A percentile compares a stretch with the other conserved stretches of the same genome.
phyloP scores from a whole-genome alignment of 169 alveolate species.

The Plasmodium cynomolgi region DNA sequence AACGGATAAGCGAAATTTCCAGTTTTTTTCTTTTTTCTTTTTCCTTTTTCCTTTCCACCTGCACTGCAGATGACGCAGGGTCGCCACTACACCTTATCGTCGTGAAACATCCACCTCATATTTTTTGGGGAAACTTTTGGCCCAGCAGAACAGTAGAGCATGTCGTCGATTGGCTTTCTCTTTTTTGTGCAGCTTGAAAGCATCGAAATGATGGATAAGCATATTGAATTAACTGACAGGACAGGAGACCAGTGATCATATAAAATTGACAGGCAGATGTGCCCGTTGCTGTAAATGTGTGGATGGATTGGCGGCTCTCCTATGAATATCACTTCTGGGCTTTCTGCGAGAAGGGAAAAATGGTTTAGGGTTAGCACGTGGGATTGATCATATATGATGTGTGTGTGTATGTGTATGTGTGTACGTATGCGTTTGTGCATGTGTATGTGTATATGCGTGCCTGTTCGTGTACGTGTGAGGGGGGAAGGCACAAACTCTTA shows the following conservation, averaged over 20 bases:
- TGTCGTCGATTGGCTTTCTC: constrained; percentile 77
- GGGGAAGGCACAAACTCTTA: neutral
- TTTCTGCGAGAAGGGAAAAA: constrained; percentile 84
- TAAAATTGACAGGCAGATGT: constrained; percentile 91
- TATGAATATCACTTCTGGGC: constrained; percentile 93
- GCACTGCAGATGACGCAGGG: neutral
- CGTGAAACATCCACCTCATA: constrained; percentile 81
- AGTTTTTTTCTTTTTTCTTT: neutral
- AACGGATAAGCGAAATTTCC: neutral
- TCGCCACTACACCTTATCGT: constrained; percentile 65
- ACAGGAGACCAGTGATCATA: constrained; percentile 86
- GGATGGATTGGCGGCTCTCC: constrained; percentile 94
- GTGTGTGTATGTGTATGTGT: neutral
- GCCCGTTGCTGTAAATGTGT: constrained; percentile 96
- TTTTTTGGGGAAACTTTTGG: constrained; percentile 72
- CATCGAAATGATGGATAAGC: constrained; percentile 81
- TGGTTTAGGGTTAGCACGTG: neutral
- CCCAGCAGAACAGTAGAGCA: constrained; percentile 75
- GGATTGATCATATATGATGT: neutral
- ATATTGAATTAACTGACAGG: constrained; percentile 76
- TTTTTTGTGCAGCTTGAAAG: constrained; percentile 72
- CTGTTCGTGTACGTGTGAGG: neutral
- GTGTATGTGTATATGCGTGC: neutral
- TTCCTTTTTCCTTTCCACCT: neutral
- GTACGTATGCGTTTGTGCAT: no score